Evolutionary conservation across 2,329 filamentous ascomycete genomes (phyloP).

Genomic region (Exophiala calicioides): DNA sequence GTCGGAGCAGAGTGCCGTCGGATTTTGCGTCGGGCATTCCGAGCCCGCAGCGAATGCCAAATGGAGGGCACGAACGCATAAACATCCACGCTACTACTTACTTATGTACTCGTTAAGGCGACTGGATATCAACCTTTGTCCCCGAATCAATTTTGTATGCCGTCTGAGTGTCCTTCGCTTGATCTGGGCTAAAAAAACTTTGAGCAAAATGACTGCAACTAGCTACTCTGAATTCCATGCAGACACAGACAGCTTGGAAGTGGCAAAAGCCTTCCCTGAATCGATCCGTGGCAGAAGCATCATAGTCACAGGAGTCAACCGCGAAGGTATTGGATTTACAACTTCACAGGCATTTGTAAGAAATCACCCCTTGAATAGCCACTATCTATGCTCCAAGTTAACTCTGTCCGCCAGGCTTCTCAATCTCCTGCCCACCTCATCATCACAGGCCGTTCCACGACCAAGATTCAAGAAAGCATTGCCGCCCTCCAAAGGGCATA

Average conservation of each 20-base stretch:
- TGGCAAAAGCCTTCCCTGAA: conserved; percentile 29
- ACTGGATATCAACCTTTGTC: too few relatives aligned
- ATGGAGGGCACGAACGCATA: too few relatives aligned
- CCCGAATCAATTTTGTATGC: too few relatives aligned
- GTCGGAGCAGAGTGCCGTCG: too few relatives aligned
- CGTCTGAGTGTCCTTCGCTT: too few relatives aligned
- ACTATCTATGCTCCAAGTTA: neutral
- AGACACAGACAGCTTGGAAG: conserved; percentile 7
- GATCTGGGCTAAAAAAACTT: too few relatives aligned
- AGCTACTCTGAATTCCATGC: conserved; percentile 5
- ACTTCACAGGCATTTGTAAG: conserved; percentile 34
- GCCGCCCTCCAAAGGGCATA: conserved; percentile 25
- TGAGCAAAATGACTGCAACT: conserved; percentile 12
- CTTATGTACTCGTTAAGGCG: too few relatives aligned
- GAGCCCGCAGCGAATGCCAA: too few relatives aligned
- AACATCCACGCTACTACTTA: too few relatives aligned
- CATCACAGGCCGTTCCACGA: conserved; percentile 40
- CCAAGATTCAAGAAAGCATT: conserved; percentile 37
- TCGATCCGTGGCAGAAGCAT: conserved; percentile 35
- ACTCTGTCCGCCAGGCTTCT: conserved; percentile 23
- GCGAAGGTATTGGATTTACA: conserved; percentile 39
- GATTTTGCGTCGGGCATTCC: too few relatives aligned
- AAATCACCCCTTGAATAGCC: too few relatives aligned
- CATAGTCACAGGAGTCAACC: conserved; percentile 45
- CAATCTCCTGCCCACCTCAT: conserved; percentile 40